phyloP scores from a whole-genome alignment of 768 basidiomycete species.

The Boletus pseudo-olivaceus region DNA sequence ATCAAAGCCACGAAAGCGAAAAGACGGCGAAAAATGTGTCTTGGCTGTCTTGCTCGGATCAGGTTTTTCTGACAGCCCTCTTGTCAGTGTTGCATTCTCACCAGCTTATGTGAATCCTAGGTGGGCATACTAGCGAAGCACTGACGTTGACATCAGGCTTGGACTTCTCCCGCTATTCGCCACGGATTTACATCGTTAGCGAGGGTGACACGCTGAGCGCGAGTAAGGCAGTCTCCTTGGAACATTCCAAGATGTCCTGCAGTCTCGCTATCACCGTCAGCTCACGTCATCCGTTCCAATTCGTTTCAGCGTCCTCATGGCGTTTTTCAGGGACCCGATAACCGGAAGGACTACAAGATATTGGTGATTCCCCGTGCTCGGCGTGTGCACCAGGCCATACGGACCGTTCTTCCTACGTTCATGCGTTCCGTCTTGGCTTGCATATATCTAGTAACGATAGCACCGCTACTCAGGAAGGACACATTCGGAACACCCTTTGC shows the following conservation, averaged over 20 bases:
- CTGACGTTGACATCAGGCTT: constrained; percentile 67
- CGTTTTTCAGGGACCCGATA: constrained; percentile 3
- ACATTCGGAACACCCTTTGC: constrained; percentile 39
- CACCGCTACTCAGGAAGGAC: constrained; percentile 39
- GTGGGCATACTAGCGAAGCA: constrained; percentile 92
- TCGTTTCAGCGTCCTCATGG: constrained; percentile 9
- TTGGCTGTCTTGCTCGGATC: constrained; percentile 93
- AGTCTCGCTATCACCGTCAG: constrained; percentile 14
- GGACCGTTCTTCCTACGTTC: constrained; percentile 67
- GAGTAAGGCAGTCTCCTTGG: constrained; percentile 64
- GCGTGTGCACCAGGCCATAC: constrained; percentile 74
- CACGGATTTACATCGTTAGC: constrained; percentile 77
- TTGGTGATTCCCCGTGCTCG: constrained; percentile 83
- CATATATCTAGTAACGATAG: constrained; percentile 56
- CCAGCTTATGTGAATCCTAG: constrained; percentile 39
- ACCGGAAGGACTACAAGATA: constrained; percentile 40
- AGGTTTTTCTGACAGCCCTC: constrained; percentile 46
- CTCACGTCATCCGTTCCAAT: background rate
- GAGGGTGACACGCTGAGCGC: constrained; percentile 79
- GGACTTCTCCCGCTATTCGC: constrained; percentile 70
- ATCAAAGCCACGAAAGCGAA: constrained; percentile 14
- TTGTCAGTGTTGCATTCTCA: background rate
- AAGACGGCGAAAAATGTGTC: constrained; percentile 32
- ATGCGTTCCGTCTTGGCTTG: constrained; percentile 57
- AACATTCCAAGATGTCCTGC: constrained; percentile 34